These are phyloP conservation scores for Aspergillus leporis DNA, from an alignment of 495 filamentous ascomycete species.

Conservation along the genomic window DNA sequence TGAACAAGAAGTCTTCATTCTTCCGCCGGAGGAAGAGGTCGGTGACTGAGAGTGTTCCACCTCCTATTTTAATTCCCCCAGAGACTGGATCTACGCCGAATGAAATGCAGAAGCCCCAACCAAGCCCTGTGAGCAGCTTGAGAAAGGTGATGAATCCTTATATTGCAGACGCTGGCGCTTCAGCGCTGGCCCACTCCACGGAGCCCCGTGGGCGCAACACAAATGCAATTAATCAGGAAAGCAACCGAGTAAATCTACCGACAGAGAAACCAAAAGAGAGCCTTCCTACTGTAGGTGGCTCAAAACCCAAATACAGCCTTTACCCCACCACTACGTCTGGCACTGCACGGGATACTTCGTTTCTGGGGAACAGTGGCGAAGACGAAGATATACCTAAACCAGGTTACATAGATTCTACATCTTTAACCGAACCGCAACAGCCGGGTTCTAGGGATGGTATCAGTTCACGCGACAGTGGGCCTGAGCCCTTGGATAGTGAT, in stretches of 20 bases:
- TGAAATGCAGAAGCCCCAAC: conserved; percentile 41
- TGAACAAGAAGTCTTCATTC: conserved; percentile 93
- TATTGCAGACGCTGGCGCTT: conserved; percentile 40
- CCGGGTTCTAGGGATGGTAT: conserved; percentile 4
- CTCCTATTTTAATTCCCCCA: conserved; percentile 48
- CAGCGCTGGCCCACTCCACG: conserved; percentile 23
- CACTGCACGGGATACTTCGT: conserved; percentile 42
- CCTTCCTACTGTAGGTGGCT: conserved; percentile 21
- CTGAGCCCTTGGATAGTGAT: conserved; percentile 10
- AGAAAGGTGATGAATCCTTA: conserved; percentile 90
- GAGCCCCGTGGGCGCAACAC: conserved; percentile 25
- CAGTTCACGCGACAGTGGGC: conserved; percentile 9
- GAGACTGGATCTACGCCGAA: conserved; percentile 28
- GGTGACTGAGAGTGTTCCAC: conserved; percentile 54
- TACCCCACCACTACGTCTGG: conserved; percentile 28
- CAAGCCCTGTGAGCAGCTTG: conserved; percentile 85
- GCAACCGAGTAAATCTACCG: conserved; percentile 19
- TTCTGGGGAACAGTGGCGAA: conserved; percentile 53
- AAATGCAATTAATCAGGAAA: conserved; percentile 15
- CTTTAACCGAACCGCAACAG: conserved; percentile 20
- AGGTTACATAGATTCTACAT: conserved; percentile 20
- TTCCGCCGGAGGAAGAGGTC: conserved; percentile 94
- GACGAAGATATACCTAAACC: conserved; percentile 40
- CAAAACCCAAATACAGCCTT: conserved; percentile 29
- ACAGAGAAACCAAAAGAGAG: conserved; percentile 31